Base-by-base conservation (phyloP, 805 yeast species). In the Saccharomycopsis sp. region DNA sequence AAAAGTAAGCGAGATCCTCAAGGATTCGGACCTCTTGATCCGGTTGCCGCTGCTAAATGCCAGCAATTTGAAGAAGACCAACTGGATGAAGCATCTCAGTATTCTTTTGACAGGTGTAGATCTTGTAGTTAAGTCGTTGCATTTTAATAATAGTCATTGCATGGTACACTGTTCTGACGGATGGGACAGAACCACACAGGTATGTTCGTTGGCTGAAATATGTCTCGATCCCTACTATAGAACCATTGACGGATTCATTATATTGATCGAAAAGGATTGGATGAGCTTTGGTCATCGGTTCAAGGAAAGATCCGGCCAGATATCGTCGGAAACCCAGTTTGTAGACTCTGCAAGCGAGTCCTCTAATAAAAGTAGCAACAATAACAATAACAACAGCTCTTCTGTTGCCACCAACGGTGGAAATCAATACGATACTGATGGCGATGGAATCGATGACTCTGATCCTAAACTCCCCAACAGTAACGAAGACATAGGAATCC, bases 161-260 rank as follows among this genome's bases (percentile, higher is more conserved):
- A 69, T 94, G 8, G 80, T 94, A 3, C 99, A 94, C 73, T 94
- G 99, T 69, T 90, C 97, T 0, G 99, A 94, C 73, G 99, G 99
- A 1, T 94, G 99, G 99, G 99, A 94, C 69, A 76, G 99, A 59
- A 94, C 99, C 0, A 83, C 97, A 0, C 98, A 94, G 68, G 81
- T 92, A 1, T 79, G 91, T 3, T 86, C 97, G 1, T 73, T 94
- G 61, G 82, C 92, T 23, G 93, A 93, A 71, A 72, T 94, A 3
- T 89, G 97, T 67, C 75, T 92, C 7, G 98, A 94, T 69, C 97
- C 98, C 0, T 89, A 82, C 68, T 94, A 79, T 70, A 78, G 99
- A 63, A 92, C 98, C 0, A 63, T 89, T 2, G 86, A 90, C 59
- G 99, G 99, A 2, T 91, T 94, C 67, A 86, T 87, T 73, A 79